phyloP scores from a whole-genome alignment of 371 early-diverging fungal species.

The Apophysomyces sp. region DNA sequence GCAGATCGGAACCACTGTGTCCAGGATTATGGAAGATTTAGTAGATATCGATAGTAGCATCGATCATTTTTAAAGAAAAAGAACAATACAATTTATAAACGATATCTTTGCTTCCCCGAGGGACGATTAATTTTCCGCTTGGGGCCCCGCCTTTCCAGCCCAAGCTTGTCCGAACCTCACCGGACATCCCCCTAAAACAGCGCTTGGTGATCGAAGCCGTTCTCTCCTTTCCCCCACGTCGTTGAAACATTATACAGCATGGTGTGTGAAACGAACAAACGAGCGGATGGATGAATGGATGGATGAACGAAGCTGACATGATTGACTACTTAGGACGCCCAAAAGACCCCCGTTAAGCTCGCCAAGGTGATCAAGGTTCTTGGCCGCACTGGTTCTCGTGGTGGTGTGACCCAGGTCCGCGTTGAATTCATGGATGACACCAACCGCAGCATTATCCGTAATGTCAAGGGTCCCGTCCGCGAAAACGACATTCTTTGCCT shows the following conservation, averaged over 20 bases:
- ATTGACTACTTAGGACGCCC: conserved; percentile 51
- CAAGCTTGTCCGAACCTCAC: not conserved
- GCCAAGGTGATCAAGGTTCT: conserved; percentile 95
- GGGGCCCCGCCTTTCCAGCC: too few relatives aligned
- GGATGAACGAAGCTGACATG: not conserved
- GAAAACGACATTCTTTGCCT: conserved; percentile 96
- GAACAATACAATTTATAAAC: too few relatives aligned
- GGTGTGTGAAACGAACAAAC: not conserved
- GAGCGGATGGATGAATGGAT: conserved; percentile 8
- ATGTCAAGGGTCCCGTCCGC: conserved; percentile 98
- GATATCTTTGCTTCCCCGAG: too few relatives aligned
- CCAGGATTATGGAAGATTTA: conserved; percentile 84
- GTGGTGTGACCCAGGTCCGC: conserved; percentile 98
- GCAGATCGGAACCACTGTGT: conserved; percentile 83
- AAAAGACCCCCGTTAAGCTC: conserved; percentile 84
- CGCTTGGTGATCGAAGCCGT: conserved; percentile 2
- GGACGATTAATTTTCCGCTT: too few relatives aligned
- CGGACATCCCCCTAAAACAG: conserved; percentile 6
- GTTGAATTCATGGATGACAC: conserved; percentile 97
- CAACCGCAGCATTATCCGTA: conserved; percentile 96
- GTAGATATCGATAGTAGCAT: conserved; percentile 66
- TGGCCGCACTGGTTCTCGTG: conserved; percentile 98
- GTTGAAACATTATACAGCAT: not conserved
- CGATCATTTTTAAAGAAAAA: conserved; percentile 69
- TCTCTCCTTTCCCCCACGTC: not conserved